A percentile compares a stretch with the other conserved stretches of the same genome.
These are phyloP conservation scores for Heimioporus sp. DNA, from an alignment of 768 basidiomycete species.

Conservation along the genomic window DNA sequence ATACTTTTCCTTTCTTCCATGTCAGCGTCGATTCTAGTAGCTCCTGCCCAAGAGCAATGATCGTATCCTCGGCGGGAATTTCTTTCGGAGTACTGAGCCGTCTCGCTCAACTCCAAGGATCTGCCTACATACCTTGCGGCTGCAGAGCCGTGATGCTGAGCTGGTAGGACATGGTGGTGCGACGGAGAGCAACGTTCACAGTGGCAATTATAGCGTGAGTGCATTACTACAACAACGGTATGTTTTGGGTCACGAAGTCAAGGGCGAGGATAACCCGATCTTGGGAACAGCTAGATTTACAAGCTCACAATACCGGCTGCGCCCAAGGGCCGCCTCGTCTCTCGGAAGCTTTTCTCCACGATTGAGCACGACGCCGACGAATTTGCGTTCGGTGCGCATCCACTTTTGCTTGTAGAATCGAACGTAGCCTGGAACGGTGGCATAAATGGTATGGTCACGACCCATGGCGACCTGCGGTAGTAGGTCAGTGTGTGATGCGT, in stretches of 20 bases:
- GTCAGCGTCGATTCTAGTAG: slow-evolving; percentile 53
- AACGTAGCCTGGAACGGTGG: slow-evolving; percentile 85
- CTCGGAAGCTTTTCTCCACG: slow-evolving; percentile 86
- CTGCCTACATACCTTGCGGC: slow-evolving; percentile 33
- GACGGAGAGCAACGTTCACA: background rate
- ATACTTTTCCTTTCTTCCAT: slow-evolving; percentile 72
- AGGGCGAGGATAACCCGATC: slow-evolving; percentile 9
- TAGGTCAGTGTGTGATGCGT: slow-evolving; percentile 4
- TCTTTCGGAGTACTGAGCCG: slow-evolving; percentile 35
- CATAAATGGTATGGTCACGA: slow-evolving; percentile 93
- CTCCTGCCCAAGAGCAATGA: slow-evolving; percentile 51
- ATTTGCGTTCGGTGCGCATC: slow-evolving; percentile 71
- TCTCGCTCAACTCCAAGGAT: background rate
- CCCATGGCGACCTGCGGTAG: slow-evolving; percentile 77
- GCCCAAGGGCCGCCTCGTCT: slow-evolving; percentile 67
- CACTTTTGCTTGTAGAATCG: slow-evolving; percentile 89
- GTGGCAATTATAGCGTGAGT: slow-evolving; percentile 16
- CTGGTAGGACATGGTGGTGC: slow-evolving; percentile 31
- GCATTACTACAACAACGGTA: slow-evolving; percentile 18
- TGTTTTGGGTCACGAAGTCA: background rate
- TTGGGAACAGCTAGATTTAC: slow-evolving; percentile 55
- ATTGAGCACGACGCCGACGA: slow-evolving; percentile 79
- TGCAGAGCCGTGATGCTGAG: slow-evolving; percentile 41
- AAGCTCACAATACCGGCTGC: slow-evolving; percentile 82
- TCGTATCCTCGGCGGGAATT: slow-evolving; percentile 57